Evolutionary conservation across 192 early-diverging fungal genomes (phyloP).

Genomic region (Coemansia aciculifera): DNA sequence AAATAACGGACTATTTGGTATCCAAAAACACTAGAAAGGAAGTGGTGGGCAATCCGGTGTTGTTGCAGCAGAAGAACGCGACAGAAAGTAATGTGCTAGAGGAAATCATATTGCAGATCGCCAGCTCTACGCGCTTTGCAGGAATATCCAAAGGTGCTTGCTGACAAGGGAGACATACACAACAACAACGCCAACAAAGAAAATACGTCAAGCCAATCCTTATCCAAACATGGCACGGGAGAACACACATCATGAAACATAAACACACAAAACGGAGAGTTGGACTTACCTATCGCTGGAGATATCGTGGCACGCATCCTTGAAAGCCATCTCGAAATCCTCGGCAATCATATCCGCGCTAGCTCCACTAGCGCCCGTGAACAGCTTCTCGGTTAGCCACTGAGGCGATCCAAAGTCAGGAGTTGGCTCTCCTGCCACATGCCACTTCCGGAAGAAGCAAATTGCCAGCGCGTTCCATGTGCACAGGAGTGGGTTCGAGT

Average conservation of each 20-base stretch:
- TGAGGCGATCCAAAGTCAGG: slow-evolving; percentile 40
- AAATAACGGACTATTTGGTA: not conserved
- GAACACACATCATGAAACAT: not conserved
- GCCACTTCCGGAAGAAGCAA: slow-evolving; percentile 43
- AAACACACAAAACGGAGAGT: not conserved
- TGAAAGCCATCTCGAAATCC: slow-evolving; percentile 4
- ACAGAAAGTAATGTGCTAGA: not conserved
- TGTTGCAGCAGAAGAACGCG: not conserved
- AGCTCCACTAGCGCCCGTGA: slow-evolving; percentile 8
- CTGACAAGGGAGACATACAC: not conserved
- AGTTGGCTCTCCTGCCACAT: slow-evolving; percentile 31
- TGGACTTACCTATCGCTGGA: slow-evolving; percentile 51
- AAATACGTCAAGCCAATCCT: no score
- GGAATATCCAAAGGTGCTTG: not conserved
- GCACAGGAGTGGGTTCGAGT: slow-evolving; percentile 47
- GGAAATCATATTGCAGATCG: slow-evolving; percentile 4
- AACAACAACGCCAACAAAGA: not conserved
- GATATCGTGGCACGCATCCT: slow-evolving; percentile 7
- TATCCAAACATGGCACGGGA: not conserved
- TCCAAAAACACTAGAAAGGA: not conserved
- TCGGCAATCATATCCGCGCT: not conserved
- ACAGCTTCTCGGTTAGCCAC: slow-evolving; percentile 44
- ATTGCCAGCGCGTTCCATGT: slow-evolving; percentile 41
- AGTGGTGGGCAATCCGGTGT: not conserved
- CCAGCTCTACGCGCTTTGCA: not conserved